Evolutionary conservation across 352 stramenopile genomes (phyloP).

Genomic region (Phytophthora cryptogea): DNA sequence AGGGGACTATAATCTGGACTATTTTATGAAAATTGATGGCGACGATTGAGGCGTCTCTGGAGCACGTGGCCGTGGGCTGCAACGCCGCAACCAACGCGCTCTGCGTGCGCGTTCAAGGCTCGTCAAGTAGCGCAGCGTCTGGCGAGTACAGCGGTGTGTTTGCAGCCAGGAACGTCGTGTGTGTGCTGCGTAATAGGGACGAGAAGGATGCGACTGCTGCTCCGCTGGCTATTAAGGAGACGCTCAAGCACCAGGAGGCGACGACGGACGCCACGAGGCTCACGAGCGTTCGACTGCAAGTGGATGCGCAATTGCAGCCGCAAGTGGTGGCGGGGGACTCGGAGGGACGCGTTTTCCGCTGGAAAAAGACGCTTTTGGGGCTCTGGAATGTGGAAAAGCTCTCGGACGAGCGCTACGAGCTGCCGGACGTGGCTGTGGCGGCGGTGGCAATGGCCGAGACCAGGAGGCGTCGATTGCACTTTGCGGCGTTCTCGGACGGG

Average conservation of each 20-base stretch:
- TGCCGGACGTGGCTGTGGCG: constrained; percentile 43
- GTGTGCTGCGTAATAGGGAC: constrained; percentile 32
- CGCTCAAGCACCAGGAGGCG: constrained; percentile 51
- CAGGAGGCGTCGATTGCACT: constrained; percentile 35
- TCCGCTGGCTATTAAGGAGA: constrained; percentile 35
- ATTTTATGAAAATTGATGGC: constrained; percentile 9
- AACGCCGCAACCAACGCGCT: constrained; percentile 63
- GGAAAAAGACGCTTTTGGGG: constrained; percentile 15
- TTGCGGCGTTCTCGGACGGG: constrained; percentile 57
- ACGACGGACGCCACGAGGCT: constrained; percentile 39
- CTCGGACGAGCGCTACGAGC: constrained; percentile 3
- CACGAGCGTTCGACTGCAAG: constrained; percentile 48
- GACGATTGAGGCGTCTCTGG: constrained; percentile 33
- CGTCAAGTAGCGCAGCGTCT: neutral
- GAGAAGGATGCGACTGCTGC: constrained; percentile 1
- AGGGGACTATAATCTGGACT: constrained; percentile 9
- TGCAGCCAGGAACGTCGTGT: constrained; percentile 54
- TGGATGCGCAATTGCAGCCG: neutral
- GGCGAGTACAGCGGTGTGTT: constrained; percentile 38
- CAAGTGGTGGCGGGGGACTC: constrained; percentile 66
- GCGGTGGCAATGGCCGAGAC: constrained; percentile 42
- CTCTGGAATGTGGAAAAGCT: constrained; percentile 33
- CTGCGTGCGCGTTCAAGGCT: constrained; percentile 18
- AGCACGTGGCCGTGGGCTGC: constrained; percentile 57
- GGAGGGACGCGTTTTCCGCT: constrained; percentile 65